phyloP scores from a whole-genome alignment of 2,329 filamentous ascomycete species.

The Zymoseptoria brevis region DNA sequence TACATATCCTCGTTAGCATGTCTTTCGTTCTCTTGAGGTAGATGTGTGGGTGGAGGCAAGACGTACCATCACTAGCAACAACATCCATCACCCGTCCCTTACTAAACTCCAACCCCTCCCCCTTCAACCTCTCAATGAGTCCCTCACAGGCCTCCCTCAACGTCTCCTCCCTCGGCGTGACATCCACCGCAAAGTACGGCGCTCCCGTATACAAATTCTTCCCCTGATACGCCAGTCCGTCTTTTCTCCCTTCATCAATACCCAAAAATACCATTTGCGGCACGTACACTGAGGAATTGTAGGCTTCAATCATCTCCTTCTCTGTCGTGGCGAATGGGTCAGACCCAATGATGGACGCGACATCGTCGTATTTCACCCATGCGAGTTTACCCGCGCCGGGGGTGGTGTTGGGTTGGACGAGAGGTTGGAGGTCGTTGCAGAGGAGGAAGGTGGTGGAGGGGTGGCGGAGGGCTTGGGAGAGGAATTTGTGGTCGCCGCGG shows the following conservation, averaged over 20 bases:
- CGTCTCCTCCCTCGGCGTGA: constrained; percentile 56
- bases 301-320: constrained; percentile 62
- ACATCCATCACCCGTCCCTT: constrained; percentile 56
- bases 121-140: constrained; percentile 53
- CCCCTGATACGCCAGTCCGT: constrained; percentile 54
- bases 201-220: constrained; percentile 62
- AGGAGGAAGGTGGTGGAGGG: constrained; percentile 65
- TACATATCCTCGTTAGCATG: constrained; percentile 31
- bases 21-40: no score
- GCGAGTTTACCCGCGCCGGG: constrained; percentile 46
- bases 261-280: constrained; percentile 80
- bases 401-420: constrained; percentile 41
- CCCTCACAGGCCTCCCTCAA: constrained; percentile 55
- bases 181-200: constrained; percentile 84
- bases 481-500: constrained; percentile 61
- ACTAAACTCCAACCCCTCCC: constrained; percentile 57
- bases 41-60: background rate
- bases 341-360: constrained; percentile 61
- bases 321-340: constrained; percentile 66
- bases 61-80: constrained; percentile 52
- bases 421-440: constrained; percentile 69
- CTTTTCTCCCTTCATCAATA: constrained; percentile 57
- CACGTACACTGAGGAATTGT: constrained; percentile 59
- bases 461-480: constrained; percentile 58
- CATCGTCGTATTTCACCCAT: constrained; percentile 60